A percentile compares a stretch with the other conserved stretches of the same genome.
Conservation (phyloP, 345 rosid genomes). For the Cardiospermum halicacabum region DNA sequence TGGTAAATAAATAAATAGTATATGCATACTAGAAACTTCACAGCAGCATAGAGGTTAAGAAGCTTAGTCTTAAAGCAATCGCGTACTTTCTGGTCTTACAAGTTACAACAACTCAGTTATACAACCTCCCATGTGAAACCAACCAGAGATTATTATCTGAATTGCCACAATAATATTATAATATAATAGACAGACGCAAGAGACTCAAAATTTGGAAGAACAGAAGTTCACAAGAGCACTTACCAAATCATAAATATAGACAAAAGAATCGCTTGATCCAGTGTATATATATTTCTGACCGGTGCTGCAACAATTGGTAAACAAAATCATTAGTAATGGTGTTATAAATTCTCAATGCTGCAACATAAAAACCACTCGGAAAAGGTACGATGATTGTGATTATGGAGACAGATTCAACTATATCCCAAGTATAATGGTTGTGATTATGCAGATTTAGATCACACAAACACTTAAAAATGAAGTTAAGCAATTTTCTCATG, state of each 20-base stretch:
- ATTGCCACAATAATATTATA: neutral
- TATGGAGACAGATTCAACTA: too few species aligned
- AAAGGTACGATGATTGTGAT: neutral
- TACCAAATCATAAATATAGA: constrained; percentile 65
- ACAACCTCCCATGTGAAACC: neutral
- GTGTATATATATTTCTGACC: constrained; percentile 67
- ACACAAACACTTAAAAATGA: neutral
- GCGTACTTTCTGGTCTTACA: too few species aligned
- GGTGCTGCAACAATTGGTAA: constrained; percentile 44
- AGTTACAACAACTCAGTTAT: too few species aligned
- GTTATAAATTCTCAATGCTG: neutral
- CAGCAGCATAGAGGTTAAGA: too few species aligned
- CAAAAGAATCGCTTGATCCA: constrained; percentile 46
- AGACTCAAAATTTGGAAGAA: neutral
- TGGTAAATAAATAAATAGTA: too few species aligned
- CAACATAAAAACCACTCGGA: neutral
- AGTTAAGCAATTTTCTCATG: neutral
- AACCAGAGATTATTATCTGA: neutral
- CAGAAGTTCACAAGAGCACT: neutral
- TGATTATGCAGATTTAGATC: neutral
- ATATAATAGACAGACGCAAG: neutral
- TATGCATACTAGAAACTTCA: too few species aligned
- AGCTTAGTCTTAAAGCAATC: too few species aligned
- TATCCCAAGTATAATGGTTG: too few species aligned
- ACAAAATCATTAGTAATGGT: constrained; percentile 1